phyloP scores from a whole-genome alignment of 768 basidiomycete genomes.

The Pleurotus ostreatus region DNA sequence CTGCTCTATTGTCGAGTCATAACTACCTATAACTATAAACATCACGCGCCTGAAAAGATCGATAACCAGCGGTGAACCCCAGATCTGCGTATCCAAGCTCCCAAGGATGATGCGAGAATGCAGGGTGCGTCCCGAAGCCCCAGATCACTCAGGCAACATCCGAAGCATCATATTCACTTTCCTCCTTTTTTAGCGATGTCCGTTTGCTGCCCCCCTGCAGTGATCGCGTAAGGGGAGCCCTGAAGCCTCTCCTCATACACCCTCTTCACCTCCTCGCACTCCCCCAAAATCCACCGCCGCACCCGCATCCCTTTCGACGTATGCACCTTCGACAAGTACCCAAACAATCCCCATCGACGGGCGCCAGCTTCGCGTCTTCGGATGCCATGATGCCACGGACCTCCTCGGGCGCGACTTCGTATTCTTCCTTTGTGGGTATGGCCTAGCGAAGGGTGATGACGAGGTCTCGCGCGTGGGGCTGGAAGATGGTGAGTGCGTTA shows the following conservation, averaged over 20 bases:
- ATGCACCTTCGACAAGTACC: conserved; percentile 22
- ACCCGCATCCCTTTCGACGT: conserved; percentile 19
- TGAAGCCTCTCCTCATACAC: conserved; percentile 7
- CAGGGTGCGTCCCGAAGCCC: too few relatives aligned
- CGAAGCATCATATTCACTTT: neutral
- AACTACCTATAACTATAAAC: too few relatives aligned
- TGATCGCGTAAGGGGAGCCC: neutral
- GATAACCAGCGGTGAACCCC: too few relatives aligned
- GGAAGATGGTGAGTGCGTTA: conserved; percentile 18
- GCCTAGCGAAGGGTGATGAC: conserved; percentile 22
- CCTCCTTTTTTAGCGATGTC: neutral
- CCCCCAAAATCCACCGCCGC: conserved; percentile 21
- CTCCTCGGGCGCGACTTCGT: neutral
- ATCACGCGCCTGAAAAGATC: too few relatives aligned
- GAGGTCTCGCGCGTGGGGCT: conserved; percentile 17
- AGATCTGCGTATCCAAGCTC: too few relatives aligned
- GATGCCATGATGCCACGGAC: conserved; percentile 12
- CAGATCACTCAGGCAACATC: neutral
- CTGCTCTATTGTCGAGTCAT: too few relatives aligned
- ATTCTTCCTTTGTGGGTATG: conserved; percentile 15
- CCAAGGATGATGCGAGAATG: too few relatives aligned
- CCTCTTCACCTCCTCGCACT: conserved; percentile 15
- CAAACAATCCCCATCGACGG: conserved; percentile 20
- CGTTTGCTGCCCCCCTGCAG: neutral
- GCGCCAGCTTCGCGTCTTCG: conserved; percentile 2